Conservation (phyloP, 371 early-diverging fungal genomes). For the Syncephalastrum racemosum region DNA sequence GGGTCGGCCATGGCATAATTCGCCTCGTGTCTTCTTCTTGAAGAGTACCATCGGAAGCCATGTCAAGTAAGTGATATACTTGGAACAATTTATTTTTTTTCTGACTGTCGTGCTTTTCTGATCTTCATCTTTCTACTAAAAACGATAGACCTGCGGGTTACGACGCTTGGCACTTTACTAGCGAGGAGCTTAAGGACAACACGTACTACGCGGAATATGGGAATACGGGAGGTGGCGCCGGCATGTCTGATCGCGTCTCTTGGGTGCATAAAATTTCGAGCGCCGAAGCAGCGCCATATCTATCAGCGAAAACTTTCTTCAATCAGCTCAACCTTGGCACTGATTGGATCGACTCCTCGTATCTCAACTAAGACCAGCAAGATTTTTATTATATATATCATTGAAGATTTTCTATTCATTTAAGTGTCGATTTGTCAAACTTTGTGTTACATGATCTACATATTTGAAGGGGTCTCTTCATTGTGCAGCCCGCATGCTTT, state of each 20-base stretch:
- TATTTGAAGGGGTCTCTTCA: too few relatives aligned
- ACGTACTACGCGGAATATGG: conserved; percentile 13
- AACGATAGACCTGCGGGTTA: conserved; percentile 12
- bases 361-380: neutral
- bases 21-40: conserved; percentile 6
- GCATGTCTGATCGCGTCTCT: conserved; percentile 12
- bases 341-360: conserved; percentile 10
- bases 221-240: conserved; percentile 12
- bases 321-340: conserved; percentile 7
- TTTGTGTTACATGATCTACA: too few relatives aligned
- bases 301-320: conserved; percentile 8
- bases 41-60: conserved; percentile 11
- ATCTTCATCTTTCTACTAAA: too few relatives aligned
- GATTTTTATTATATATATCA: too few relatives aligned
- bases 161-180: conserved; percentile 12
- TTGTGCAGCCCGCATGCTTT: too few relatives aligned
- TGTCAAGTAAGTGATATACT: conserved; percentile 3
- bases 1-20: conserved; percentile 17
- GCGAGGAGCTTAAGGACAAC: conserved; percentile 10
- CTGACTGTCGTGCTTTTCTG: neutral
- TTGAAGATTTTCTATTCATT: too few relatives aligned
- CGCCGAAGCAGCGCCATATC: conserved; percentile 11
- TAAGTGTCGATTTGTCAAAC: too few relatives aligned
- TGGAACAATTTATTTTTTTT: neutral
- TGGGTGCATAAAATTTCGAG: conserved; percentile 8